Conservation (phyloP, 179 eudicot genomes). For the Heliamphora pulchella region DNA sequence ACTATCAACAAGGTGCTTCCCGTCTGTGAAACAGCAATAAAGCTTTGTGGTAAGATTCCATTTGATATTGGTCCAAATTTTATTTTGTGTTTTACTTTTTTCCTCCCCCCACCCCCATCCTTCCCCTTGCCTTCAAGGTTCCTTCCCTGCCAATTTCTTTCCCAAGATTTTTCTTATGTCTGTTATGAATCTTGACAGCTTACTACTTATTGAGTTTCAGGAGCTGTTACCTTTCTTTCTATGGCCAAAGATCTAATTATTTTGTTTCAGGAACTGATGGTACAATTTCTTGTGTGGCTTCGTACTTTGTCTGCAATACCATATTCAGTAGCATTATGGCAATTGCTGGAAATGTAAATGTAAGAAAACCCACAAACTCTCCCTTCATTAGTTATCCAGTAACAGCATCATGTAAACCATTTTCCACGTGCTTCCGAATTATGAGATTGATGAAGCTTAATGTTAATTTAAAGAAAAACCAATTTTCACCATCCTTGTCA, state of each 20-base stretch:
- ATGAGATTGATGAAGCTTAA: background rate
- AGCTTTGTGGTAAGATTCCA: constrained; percentile 54
- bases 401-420: background rate
- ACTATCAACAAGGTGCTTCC: constrained; percentile 43
- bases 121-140: background rate
- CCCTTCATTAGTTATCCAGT: background rate
- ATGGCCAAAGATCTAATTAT: background rate
- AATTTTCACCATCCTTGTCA: too few relatives aligned
- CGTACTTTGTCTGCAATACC: constrained; percentile 49
- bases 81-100: too few relatives aligned
- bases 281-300: constrained; percentile 48
- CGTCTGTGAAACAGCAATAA: constrained; percentile 48
- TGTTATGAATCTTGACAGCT: background rate
- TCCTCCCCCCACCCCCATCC: too few relatives aligned
- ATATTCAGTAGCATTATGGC: constrained; percentile 43
- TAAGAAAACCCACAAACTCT: constrained; percentile 15
- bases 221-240: constrained; percentile 3
- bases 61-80: background rate
- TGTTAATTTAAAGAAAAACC: background rate
- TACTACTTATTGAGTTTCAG: background rate
- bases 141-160: background rate
- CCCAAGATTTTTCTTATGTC: background rate
- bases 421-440: background rate
- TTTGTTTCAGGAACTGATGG: constrained; percentile 58
- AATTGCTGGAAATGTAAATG: constrained; percentile 39